Base-by-base conservation (phyloP, 805 yeast species). In the Blastobotrys muscicola region DNA sequence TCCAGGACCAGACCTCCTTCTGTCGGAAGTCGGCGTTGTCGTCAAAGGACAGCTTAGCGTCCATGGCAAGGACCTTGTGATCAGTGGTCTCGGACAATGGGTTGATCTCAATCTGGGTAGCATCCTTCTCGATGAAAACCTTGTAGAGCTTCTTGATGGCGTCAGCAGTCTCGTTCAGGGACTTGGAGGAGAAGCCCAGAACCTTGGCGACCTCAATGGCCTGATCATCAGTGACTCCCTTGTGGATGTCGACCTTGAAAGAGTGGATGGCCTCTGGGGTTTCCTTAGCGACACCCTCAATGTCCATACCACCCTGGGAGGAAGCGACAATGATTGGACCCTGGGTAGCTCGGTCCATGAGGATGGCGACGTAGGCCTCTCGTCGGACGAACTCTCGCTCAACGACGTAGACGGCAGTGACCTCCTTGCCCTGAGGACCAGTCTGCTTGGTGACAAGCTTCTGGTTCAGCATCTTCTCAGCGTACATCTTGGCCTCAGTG, bases 221-320 rank as follows among this genome's bases (percentile, higher is more conserved):
- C 56, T 80, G 71, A 50, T 70, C 73, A 55, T 79, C 84, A 54
- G 90, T 78, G 61, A 92, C 83, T 61, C 96, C 97, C 44, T 69
- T 68, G 47, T 80, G 74, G 56, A 85, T 74, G 55, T 82, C 80
- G 47, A 92, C 78, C 52, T 82, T 74, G 75, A 80, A 86, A 53
- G 90, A 80, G 70, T 85, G 82, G 71, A 92, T 92, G 55, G 95
- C 95, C 45, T 76, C 78, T 43, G 99, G 99, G 66, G 77, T 81
- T 57, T 75, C 78, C 55, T 80, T 81, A 49, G 98, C 99, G 56
- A 92, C 97, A 65, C 95, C 95, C 75, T 92, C 99, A 61, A 92
- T 92, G 71, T 92, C 96, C 95, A 92, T 89, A 74, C 99, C 99
- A 72, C 99, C 99, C 71, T 92, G 92, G 51, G 94, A 73, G 30